Percentiles rank a stretch among this genome's conserved stretches.
These are phyloP conservation scores for Noccaea bulbosa DNA, from an alignment of 345 rosid genomes.

Conservation along the genomic window DNA sequence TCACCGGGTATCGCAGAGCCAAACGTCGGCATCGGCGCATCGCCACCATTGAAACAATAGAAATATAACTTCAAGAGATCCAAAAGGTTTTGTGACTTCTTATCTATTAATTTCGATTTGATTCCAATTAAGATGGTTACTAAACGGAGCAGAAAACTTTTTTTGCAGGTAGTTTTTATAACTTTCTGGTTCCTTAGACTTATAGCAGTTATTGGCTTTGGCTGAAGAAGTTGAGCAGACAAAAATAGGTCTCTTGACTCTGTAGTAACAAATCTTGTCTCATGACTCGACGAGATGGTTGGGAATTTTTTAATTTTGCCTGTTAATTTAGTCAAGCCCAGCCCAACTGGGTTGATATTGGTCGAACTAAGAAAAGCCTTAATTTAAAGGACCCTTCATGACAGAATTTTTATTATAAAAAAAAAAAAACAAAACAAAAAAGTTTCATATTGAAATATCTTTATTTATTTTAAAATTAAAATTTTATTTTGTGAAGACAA, in stretches of 20 bases:
- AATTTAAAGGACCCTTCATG: not conserved
- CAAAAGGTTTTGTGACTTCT: slow-evolving; percentile 29
- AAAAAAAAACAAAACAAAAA: not conserved
- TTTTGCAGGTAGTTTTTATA: slow-evolving; percentile 31
- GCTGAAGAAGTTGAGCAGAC: slow-evolving; percentile 21
- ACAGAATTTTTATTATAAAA: not conserved
- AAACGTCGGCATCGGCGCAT: slow-evolving; percentile 39
- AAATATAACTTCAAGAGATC: slow-evolving; percentile 24
- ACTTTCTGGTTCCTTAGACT: slow-evolving; percentile 30
- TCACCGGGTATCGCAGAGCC: slow-evolving; percentile 32
- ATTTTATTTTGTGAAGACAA: slow-evolving; percentile 30
- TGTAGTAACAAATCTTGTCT: slow-evolving; percentile 17
- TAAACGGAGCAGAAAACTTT: not conserved
- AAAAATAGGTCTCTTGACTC: slow-evolving; percentile 10
- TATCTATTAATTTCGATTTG: slow-evolving; percentile 2
- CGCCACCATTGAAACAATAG: slow-evolving; percentile 12
- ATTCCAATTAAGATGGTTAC: slow-evolving; percentile 9
- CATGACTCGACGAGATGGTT: not conserved
- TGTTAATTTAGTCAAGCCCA: slow-evolving; percentile 15
- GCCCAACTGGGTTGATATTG: slow-evolving; percentile 3
- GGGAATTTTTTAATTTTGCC: not conserved
- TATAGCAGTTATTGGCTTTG: slow-evolving; percentile 10
- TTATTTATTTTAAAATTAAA: not conserved
- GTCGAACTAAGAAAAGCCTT: slow-evolving; percentile 14
- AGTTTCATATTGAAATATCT: not conserved